phyloP scores from a whole-genome alignment of 257 asterid genomes.

The Solanum sparsipilum region DNA sequence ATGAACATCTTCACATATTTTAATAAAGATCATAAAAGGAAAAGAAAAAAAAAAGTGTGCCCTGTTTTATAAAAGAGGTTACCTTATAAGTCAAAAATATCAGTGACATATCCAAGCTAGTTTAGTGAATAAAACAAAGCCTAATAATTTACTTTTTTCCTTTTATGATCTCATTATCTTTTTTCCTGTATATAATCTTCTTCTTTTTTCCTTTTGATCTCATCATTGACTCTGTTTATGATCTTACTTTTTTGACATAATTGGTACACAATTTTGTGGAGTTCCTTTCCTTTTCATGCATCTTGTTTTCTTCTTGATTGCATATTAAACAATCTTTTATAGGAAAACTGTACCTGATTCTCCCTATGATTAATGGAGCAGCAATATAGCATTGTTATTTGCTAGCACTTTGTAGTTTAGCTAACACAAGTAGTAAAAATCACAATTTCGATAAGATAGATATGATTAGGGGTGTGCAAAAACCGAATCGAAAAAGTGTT shows the following conservation, averaged over 20 bases:
- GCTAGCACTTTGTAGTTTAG: not conserved
- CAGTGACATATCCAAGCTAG: not conserved
- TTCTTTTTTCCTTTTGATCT: not conserved
- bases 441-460: not conserved
- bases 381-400: not conserved
- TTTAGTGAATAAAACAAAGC: not conserved
- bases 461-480: too few species aligned
- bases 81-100: not conserved
- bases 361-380: not conserved
- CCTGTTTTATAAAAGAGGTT: not conserved
- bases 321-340: not conserved
- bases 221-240: not conserved
- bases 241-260: not conserved
- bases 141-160: not conserved
- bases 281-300: not conserved
- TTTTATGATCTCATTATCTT: not conserved
- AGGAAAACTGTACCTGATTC: not conserved
- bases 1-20: not conserved
- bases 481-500: too few species aligned
- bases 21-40: not conserved
- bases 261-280: not conserved
- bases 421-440: not conserved
- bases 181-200: not conserved
- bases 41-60: not conserved
- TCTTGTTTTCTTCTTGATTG: not conserved